These are phyloP conservation scores for Xylaria intraflava DNA, from an alignment of 495 filamentous ascomycete genomes.

Conservation along the genomic window DNA sequence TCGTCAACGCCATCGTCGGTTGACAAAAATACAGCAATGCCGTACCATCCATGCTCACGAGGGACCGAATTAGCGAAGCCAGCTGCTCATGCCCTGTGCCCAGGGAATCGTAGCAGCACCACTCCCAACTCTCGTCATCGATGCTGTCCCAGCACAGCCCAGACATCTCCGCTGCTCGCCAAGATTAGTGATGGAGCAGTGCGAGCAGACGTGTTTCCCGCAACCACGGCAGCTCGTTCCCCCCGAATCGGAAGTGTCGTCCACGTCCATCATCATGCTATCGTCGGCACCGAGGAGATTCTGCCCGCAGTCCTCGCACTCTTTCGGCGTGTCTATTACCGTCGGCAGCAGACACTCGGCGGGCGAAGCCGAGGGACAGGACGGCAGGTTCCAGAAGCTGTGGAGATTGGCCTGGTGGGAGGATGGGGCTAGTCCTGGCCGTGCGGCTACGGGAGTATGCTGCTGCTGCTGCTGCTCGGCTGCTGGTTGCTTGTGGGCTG, in stretches of 20 bases:
- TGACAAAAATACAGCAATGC: background rate
- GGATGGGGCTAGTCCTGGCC: slow-evolving; percentile 5
- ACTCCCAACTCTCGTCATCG: background rate
- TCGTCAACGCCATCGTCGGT: too few species aligned
- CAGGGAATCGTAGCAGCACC: background rate
- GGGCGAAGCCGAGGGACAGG: slow-evolving; percentile 2
- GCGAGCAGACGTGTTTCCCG: slow-evolving; percentile 41
- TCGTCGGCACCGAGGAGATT: slow-evolving; percentile 17
- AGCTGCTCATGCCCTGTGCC: slow-evolving; percentile 3
- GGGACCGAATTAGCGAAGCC: background rate
- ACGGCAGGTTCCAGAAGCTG: slow-evolving; percentile 42
- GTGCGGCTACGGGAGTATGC: slow-evolving; percentile 4
- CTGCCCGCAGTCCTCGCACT: slow-evolving; percentile 40
- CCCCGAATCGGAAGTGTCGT: slow-evolving; percentile 14
- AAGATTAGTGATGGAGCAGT: slow-evolving; percentile 43
- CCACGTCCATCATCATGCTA: slow-evolving; percentile 24
- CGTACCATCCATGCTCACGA: too few species aligned
- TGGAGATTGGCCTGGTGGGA: slow-evolving; percentile 37
- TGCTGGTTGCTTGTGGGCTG: background rate
- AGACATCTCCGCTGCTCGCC: slow-evolving; percentile 40
- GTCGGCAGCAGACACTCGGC: background rate
- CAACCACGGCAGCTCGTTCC: slow-evolving; percentile 32
- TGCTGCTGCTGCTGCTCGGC: slow-evolving; percentile 7
- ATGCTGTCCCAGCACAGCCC: slow-evolving; percentile 29
- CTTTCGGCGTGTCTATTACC: slow-evolving; percentile 14